Conservation (phyloP, 129 eudicot species). For the Dittrichia graveolens region DNA sequence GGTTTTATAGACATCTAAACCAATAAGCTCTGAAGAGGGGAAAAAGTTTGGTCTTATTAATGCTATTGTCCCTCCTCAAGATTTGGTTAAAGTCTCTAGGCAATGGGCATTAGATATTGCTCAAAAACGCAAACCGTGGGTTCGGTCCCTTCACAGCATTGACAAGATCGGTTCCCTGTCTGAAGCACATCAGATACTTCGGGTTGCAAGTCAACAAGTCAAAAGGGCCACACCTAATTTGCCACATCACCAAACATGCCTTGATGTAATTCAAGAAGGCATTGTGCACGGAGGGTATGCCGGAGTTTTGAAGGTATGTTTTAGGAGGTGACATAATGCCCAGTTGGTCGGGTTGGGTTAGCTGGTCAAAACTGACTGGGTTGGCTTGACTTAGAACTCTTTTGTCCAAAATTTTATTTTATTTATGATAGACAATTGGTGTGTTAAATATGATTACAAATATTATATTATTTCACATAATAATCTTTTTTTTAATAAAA, state of each 20-base stretch:
- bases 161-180: constrained; percentile 79
- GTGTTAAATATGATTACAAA: not conserved
- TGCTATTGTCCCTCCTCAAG: constrained; percentile 68
- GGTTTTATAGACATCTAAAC: constrained; percentile 61
- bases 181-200: constrained; percentile 59
- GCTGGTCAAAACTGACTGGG: not conserved
- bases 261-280: constrained; percentile 82
- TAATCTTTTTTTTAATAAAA: not conserved
- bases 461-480: not conserved
- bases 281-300: constrained; percentile 75
- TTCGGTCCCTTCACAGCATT: constrained; percentile 69
- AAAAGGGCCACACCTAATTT: constrained; percentile 57
- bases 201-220: constrained; percentile 60
- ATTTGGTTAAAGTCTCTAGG: constrained; percentile 60
- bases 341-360: not conserved
- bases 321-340: not conserved
- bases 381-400: not conserved
- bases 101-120: constrained; percentile 89
- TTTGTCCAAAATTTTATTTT: too few relatives aligned
- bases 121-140: constrained; percentile 67
- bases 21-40: constrained; percentile 83
- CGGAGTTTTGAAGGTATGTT: constrained; percentile 76
- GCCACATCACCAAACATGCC: constrained; percentile 90
- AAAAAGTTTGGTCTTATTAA: constrained; percentile 75
- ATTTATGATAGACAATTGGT: not conserved